These are phyloP conservation scores for Narthecium ossifragum DNA, from an alignment of 106 monocot genomes.

Conservation along the genomic window DNA sequence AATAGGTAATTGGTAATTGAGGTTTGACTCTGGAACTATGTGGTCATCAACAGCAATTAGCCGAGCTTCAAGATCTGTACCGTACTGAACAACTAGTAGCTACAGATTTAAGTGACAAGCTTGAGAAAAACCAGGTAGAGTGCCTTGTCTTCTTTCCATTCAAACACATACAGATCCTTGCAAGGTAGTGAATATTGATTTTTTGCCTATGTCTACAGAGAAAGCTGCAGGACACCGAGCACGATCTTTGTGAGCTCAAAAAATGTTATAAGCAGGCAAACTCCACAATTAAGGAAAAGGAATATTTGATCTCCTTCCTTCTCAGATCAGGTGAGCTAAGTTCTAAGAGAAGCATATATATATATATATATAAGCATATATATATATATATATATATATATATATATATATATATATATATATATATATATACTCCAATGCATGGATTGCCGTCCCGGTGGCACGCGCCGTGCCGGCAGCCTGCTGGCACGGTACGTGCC, in stretches of 20 bases:
- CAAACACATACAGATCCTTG: not conserved
- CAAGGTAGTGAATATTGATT: not conserved
- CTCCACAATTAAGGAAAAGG: slow-evolving; percentile 52
- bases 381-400: too few species aligned
- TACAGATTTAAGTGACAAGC: slow-evolving; percentile 46
- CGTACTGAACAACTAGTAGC: slow-evolving; percentile 41
- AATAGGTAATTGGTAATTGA: not conserved
- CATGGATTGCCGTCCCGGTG: too few species aligned
- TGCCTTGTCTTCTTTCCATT: not conserved
- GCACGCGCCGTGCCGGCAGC: too few species aligned
- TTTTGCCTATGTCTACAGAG: slow-evolving; percentile 22
- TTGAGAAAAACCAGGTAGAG: slow-evolving; percentile 54
- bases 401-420: too few species aligned
- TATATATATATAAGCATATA: too few species aligned
- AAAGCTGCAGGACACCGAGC: slow-evolving; percentile 38
- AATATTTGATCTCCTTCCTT: slow-evolving; percentile 56
- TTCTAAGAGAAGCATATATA: too few species aligned
- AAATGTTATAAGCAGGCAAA: slow-evolving; percentile 53
- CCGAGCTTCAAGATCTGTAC: slow-evolving; percentile 67
- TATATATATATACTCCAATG: too few species aligned
- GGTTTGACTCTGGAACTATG: not conserved
- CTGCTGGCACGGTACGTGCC: too few species aligned
- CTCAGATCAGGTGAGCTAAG: slow-evolving; percentile 71
- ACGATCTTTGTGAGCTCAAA: slow-evolving; percentile 37
- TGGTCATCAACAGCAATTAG: slow-evolving; percentile 42